Evolutionary conservation across 2,329 filamentous ascomycete genomes (phyloP).

Genomic region (Harringtonia aguacate): DNA sequence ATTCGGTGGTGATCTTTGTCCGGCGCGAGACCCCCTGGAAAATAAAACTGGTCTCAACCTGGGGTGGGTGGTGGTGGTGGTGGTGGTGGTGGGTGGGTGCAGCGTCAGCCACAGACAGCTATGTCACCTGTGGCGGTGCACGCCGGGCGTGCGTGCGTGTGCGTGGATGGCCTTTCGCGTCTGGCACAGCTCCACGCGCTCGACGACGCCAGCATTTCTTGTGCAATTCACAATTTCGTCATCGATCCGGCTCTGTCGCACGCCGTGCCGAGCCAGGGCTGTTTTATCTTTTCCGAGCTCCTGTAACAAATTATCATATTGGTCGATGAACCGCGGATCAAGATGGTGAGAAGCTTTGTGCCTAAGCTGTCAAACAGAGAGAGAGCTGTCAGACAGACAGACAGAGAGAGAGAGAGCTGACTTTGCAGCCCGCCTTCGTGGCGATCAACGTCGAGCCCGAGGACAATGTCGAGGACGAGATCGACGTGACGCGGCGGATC

Average conservation of each 20-base stretch:
- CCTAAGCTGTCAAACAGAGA: too few relatives aligned
- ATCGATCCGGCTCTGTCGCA: too few relatives aligned
- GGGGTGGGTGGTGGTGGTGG: not conserved
- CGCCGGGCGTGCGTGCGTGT: not conserved
- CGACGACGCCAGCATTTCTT: not conserved
- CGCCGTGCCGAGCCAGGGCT: too few relatives aligned
- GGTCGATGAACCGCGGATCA: not conserved
- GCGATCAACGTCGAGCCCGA: conserved; percentile 93
- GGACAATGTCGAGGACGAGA: conserved; percentile 78
- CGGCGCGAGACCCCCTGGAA: not conserved
- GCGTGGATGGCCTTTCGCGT: not conserved
- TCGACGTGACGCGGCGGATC: conserved; percentile 91
- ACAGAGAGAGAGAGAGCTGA: too few relatives aligned
- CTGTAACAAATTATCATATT: too few relatives aligned
- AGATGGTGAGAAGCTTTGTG: not conserved
- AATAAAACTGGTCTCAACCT: not conserved
- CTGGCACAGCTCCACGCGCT: not conserved
- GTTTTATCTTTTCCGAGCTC: too few relatives aligned
- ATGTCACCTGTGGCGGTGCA: not conserved
- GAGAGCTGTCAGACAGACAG: too few relatives aligned
- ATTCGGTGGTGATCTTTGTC: not conserved
- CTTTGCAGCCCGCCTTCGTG: conserved; percentile 54
- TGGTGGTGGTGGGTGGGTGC: not conserved
- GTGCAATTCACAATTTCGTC: too few relatives aligned
- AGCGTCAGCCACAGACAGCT: too few relatives aligned